phyloP scores from a whole-genome alignment of 1,284 basidiomycete genomes.

The Ganoderma lucidum region DNA sequence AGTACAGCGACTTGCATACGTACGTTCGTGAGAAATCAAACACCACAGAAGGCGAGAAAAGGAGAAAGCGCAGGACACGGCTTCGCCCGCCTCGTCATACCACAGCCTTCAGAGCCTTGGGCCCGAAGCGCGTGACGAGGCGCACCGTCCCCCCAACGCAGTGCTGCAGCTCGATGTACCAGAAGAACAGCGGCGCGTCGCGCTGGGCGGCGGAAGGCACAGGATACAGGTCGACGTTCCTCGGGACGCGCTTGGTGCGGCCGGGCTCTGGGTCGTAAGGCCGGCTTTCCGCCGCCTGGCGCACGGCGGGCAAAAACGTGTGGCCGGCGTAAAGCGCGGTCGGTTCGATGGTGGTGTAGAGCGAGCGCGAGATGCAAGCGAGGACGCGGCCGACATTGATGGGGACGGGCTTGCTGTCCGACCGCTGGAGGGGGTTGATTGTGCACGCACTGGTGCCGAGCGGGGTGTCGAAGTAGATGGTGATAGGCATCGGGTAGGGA shows the following conservation, averaged over 20 bases:
- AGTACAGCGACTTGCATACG: background rate
- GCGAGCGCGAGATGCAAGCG: slow-evolving; percentile 1
- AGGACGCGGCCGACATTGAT: slow-evolving; percentile 4
- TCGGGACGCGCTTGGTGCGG: background rate
- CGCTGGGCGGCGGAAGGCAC: background rate
- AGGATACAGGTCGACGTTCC: slow-evolving; percentile 5
- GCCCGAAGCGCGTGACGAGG: background rate
- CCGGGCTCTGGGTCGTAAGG: background rate
- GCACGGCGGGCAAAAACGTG: background rate
- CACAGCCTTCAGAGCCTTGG: background rate
- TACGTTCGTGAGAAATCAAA: background rate
- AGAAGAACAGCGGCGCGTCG: background rate
- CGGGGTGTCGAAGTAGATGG: background rate
- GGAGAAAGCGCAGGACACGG: background rate
- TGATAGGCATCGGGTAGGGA: background rate
- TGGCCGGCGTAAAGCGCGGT: background rate
- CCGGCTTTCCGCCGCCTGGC: background rate
- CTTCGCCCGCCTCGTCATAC: background rate
- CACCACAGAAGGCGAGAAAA: background rate
- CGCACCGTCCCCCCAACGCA: background rate
- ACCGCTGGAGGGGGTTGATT: background rate
- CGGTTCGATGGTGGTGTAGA: background rate
- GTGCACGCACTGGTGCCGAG: background rate
- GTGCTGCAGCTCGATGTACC: slow-evolving; percentile 3
- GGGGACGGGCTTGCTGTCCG: background rate